Conservation (phyloP, 2,329 filamentous ascomycete genomes). For the Fusarium sp. region DNA sequence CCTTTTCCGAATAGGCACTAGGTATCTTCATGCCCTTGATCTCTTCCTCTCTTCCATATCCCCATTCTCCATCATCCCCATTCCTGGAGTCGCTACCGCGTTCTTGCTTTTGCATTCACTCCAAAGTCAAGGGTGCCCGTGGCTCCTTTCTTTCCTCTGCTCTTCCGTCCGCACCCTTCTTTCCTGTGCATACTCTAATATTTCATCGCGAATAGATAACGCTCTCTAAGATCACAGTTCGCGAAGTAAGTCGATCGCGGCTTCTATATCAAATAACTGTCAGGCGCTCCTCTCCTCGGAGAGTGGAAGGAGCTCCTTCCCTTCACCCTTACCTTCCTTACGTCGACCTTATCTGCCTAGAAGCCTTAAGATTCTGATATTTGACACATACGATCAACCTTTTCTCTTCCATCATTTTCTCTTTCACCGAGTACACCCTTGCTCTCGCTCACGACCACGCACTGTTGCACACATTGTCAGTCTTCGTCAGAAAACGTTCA, state of each 20-base stretch:
- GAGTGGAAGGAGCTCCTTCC: slow-evolving; percentile 15
- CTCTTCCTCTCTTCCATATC: not conserved
- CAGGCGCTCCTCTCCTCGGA: not conserved
- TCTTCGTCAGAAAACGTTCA: slow-evolving; percentile 12
- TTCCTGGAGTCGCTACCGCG: not conserved
- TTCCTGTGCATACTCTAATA: not conserved
- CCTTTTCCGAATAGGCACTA: not conserved
- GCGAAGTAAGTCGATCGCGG: not conserved
- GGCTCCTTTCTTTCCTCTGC: not conserved
- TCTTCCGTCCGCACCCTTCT: not conserved
- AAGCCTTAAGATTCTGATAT: not conserved
- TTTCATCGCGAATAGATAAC: not conserved
- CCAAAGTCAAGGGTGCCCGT: not conserved
- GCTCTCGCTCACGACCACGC: slow-evolving; percentile 6
- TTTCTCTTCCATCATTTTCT: slow-evolving; percentile 9
- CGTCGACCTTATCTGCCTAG: no score
- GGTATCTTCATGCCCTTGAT: not conserved
- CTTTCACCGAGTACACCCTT: not conserved
- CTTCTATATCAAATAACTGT: not conserved
- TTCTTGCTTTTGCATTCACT: not conserved
- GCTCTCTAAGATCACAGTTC: not conserved
- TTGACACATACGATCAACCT: not conserved
- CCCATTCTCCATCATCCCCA: no score
- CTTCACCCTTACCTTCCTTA: no score
- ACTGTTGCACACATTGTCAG: slow-evolving; percentile 3